Base-by-base conservation (phyloP, 1,139 yeast species). In the Candida neerlandica region DNA sequence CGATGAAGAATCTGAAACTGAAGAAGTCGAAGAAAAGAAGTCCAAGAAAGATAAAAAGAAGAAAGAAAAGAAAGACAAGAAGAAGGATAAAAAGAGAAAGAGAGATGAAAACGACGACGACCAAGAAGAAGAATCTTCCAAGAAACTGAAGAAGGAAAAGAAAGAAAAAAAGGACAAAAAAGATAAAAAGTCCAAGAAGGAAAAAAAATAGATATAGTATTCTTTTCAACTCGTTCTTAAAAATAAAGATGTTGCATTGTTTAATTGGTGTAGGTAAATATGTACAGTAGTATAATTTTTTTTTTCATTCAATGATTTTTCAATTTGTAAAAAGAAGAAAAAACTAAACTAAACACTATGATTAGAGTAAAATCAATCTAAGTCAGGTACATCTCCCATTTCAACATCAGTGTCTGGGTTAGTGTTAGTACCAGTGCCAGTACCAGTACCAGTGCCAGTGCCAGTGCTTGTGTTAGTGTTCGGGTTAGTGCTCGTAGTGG, bases 71-170 rank as follows among this genome's bases (percentile, higher is more conserved):
- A 69, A 75, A 69, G 67, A 77, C 57, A 69, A 74, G 44, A 70
- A 76, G 71, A 65, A 75, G 62, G 69, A 77, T 51, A 71, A 80
- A 70, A 71, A 78, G 61, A 71, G 75, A 27, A 73, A 78, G 71
- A 71, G 68, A 69, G 73, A 58, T 61, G 65, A n/a, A n/a, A n/a
- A 43, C 10, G 44, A 41, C 19, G 60, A 60, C 55, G 60, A 60
- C 47, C 62, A 62, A 48, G 64, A 65, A 63, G 64, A 66, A 49
- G 62, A 60, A 45, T 58, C 62, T 49, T 62, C 64, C 46, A 69
- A 69, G 64, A 76, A 77, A 54, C 77, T 80, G 60, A 74, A 78
- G 65, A 73, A 78, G 65, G 71, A 73, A 53, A 68, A 72, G 65
- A 70, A 75, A 61, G 72, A 75, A 42, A 71, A 68, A 52, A 71